These are phyloP conservation scores for Plasmodium coatneyi DNA, from an alignment of 169 alveolate genomes.

Conservation along the genomic window DNA sequence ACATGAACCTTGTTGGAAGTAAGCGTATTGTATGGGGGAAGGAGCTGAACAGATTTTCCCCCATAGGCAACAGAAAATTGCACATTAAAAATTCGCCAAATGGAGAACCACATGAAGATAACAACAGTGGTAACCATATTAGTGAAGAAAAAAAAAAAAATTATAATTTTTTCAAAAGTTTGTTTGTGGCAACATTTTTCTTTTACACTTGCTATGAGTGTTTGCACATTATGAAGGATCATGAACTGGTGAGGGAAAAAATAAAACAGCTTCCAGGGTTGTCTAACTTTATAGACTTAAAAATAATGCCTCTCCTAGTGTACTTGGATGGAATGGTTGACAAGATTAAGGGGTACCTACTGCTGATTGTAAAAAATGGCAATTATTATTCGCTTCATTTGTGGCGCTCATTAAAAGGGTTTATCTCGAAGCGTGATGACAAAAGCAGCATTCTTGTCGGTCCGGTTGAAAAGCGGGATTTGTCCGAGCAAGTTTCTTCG, in stretches of 20 bases:
- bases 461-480: background rate
- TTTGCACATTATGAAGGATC: background rate
- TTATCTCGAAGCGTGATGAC: constrained; percentile 2
- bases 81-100: background rate
- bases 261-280: background rate
- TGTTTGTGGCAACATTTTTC: background rate
- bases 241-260: background rate
- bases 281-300: constrained; percentile 11
- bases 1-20: background rate
- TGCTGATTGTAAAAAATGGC: background rate
- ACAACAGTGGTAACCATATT: background rate
- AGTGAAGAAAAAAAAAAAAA: constrained; percentile 9
- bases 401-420: background rate
- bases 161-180: background rate
- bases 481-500: background rate
- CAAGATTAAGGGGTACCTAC: background rate
- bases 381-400: background rate
- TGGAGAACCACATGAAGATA: background rate
- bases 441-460: background rate
- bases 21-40: background rate
- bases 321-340: background rate
- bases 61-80: background rate
- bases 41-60: background rate
- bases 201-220: constrained; percentile 35
- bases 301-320: constrained; percentile 9